Conservation (phyloP, 1,284 basidiomycete genomes). For the Ustilago hordei region DNA sequence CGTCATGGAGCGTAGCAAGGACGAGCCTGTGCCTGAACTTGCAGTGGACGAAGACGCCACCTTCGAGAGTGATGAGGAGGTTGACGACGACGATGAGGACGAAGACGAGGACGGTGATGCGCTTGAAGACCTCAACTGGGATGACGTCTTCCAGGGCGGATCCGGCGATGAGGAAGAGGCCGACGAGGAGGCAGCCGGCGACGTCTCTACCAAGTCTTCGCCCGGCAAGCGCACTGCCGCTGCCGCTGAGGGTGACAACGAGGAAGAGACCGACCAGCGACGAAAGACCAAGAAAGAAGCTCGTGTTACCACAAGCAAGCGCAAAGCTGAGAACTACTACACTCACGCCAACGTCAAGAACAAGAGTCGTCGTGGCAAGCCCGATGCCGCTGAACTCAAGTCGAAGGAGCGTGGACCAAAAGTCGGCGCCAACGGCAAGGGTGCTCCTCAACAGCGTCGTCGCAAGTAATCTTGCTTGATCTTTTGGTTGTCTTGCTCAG, state of each 20-base stretch:
- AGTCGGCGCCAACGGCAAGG: conserved; percentile 62
- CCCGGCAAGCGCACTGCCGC: conserved; percentile 53
- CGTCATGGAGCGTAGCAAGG: conserved; percentile 64
- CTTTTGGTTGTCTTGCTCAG: background rate
- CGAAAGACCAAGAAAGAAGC: conserved; percentile 56
- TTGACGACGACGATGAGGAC: conserved; percentile 56
- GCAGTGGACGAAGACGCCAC: conserved; percentile 54
- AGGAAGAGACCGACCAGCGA: conserved; percentile 34
- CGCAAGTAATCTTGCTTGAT: conserved; percentile 25
- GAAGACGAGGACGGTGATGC: conserved; percentile 59
- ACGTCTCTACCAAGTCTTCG: conserved; percentile 51
- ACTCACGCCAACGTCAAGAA: conserved; percentile 70
- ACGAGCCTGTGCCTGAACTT: conserved; percentile 49
- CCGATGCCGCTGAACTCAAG: conserved; percentile 41
- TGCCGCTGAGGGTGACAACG: conserved; percentile 57
- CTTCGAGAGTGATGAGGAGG: conserved; percentile 54
- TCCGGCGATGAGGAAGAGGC: conserved; percentile 59
- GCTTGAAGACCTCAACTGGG: conserved; percentile 81
- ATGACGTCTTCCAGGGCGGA: conserved; percentile 76
- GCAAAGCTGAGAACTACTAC: conserved; percentile 92
- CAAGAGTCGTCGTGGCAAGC: conserved; percentile 71
- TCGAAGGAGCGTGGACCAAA: conserved; percentile 58
- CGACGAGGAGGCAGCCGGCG: conserved; percentile 59
- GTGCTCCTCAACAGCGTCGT: conserved; percentile 41
- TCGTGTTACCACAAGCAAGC: conserved; percentile 71